These are phyloP conservation scores for Fusarium irregulare DNA, from an alignment of 2,329 filamentous ascomycete genomes.

Conservation along the genomic window DNA sequence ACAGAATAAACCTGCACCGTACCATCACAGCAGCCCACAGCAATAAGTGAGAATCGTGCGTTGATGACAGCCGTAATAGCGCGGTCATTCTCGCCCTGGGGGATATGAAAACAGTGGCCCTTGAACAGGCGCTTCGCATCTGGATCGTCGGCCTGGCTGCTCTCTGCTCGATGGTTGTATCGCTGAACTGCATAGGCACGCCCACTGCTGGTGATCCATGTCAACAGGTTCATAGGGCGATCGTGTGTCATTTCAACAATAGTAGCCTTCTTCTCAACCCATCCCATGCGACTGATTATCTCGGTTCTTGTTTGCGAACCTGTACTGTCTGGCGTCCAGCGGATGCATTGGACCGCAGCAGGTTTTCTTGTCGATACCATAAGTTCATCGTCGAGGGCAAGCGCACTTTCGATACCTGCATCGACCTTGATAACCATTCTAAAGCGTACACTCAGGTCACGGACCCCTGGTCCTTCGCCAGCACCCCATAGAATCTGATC, in stretches of 20 bases:
- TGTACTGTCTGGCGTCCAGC: conserved; percentile 86
- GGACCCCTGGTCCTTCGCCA: conserved; percentile 84
- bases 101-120: conserved; percentile 89
- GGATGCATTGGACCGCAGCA: conserved; percentile 94
- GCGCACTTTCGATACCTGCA: conserved; percentile 87
- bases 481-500: conserved; percentile 77
- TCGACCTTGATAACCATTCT: conserved; percentile 98
- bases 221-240: conserved; percentile 93
- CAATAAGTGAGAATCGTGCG: conserved; percentile 92
- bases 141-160: conserved; percentile 55
- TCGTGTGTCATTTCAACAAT: conserved; percentile 92
- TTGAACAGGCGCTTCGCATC: conserved; percentile 79
- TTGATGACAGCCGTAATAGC: conserved; percentile 87
- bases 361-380: conserved; percentile 92
- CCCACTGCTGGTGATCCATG: conserved; percentile 91
- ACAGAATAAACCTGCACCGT: conserved; percentile 90
- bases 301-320: conserved; percentile 92
- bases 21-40: conserved; percentile 83
- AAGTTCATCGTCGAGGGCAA: conserved; percentile 92
- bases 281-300: conserved; percentile 85
- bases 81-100: conserved; percentile 66
- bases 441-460: conserved; percentile 90
- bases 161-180: conserved; percentile 56
- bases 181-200: conserved; percentile 92
- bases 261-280: conserved; percentile 81